Base-by-base conservation (phyloP, 345 rosid species). In the Citrus glauca region DNA sequence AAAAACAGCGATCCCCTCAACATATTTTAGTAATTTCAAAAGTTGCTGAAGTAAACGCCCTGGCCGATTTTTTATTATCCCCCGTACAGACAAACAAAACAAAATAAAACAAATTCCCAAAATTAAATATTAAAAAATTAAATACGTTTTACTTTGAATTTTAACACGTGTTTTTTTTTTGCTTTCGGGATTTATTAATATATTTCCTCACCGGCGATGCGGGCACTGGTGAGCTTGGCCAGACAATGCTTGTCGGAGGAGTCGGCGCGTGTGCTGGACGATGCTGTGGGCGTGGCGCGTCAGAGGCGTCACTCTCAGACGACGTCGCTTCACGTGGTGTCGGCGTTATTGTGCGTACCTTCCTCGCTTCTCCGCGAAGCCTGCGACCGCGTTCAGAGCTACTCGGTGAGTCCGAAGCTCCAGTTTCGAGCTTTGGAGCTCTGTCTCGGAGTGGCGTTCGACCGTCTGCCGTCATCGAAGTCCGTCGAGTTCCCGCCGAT, bases 341-440 rank as follows among this genome's bases (percentile, higher is more conserved):
- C 88, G 2, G 97, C 94, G 42, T 79, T 92, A 0, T 79, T 90
- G 1, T 79, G 92, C 9, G 48, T 87, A 67, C 91, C 93, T 13
- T 81, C 87, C 0, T 90, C 97, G 1, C 45, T 82, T 37, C 91
- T 92, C 59, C 89, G 93, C 0, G 91, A 88, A 22, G 93, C 90
- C 30, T 92, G 97, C 56, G 79, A 90, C 50, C 91, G 90, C 60
- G 84, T 91, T 37, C 81, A 86, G 3, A 66, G 77, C 71, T 73
- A 82, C 14, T 82, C 86, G 3, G 85, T 80, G 78, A 84, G 90
- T 19, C 71, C 89, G 10, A 88, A 89, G 11, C 87, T 89, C 27
- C 94, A 90, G 79, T 83, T 90, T 67, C 90, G 88, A 19, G 92
- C 90, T 68, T 81, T 92, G 30, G 97, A 92, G 72, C 91, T 92